Percentiles rank a stretch among this genome's conserved stretches.
Evolutionary conservation across 1,284 basidiomycete species (phyloP).

Genomic region (Entoloma clypeatum): DNA sequence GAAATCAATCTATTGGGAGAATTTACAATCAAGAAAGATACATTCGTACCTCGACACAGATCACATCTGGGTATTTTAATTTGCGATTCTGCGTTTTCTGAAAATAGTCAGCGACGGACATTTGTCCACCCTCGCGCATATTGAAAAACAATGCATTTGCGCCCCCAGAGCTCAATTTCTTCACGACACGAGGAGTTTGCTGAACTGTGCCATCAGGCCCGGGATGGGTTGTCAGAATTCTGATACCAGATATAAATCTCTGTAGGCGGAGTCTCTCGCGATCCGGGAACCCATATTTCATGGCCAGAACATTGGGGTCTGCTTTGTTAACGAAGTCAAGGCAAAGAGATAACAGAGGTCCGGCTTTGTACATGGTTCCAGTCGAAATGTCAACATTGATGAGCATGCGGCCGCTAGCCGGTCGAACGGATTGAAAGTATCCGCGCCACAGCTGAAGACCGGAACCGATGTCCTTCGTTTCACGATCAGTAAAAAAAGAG

Average conservation of each 20-base stretch:
- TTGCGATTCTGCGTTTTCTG: constrained; percentile 43
- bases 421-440: constrained; percentile 73
- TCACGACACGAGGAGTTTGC: constrained; percentile 48
- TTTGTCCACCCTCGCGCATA: constrained; percentile 47
- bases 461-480: constrained; percentile 59
- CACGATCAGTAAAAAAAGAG: constrained; percentile 69
- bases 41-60: constrained; percentile 59
- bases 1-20: constrained; percentile 1
- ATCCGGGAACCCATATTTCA: constrained; percentile 46
- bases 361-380: constrained; percentile 66
- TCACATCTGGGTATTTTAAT: constrained; percentile 51
- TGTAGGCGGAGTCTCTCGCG: constrained; percentile 58
- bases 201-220: constrained; percentile 33
- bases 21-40: constrained; percentile 2
- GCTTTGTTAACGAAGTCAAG: constrained; percentile 48
- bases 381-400: constrained; percentile 79
- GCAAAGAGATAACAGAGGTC: constrained; percentile 47
- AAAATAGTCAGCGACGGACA: constrained; percentile 65
- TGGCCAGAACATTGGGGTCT: constrained; percentile 40
- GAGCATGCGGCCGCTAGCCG: constrained; percentile 60
- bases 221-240: constrained; percentile 41
- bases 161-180: constrained; percentile 47
- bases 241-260: constrained; percentile 56
- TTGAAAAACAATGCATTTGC: constrained; percentile 51
- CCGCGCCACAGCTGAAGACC: constrained; percentile 72